Conservation (phyloP, 768 basidiomycete species). For the Candolleomyces efflorescens region DNA sequence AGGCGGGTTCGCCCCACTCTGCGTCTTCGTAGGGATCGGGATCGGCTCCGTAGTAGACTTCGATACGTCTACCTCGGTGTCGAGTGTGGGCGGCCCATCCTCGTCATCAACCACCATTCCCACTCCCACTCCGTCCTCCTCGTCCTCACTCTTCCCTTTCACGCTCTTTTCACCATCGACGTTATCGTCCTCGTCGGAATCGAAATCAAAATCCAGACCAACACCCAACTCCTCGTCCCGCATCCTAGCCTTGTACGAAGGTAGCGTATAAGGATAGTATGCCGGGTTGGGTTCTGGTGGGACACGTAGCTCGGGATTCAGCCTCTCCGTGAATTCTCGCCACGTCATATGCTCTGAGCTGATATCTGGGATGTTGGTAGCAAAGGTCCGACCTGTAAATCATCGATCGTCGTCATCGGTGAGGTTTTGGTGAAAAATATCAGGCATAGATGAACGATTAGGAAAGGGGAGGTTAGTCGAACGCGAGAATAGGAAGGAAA, state of each 20-base stretch:
- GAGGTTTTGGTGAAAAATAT: neutral
- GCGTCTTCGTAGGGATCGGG: too few relatives aligned
- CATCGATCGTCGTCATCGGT: neutral
- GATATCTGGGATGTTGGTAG: slow-evolving; percentile 85
- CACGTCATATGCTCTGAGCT: slow-evolving; percentile 64
- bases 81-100: too few relatives aligned
- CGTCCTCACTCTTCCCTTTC: neutral
- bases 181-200: too few relatives aligned
- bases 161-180: neutral
- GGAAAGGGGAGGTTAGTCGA: too few relatives aligned
- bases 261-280: slow-evolving; percentile 51
- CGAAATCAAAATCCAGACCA: neutral
- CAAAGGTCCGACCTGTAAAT: slow-evolving; percentile 73
- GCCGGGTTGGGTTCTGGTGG: slow-evolving; percentile 46
- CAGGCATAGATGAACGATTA: neutral
- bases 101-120: neutral
- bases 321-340: slow-evolving; percentile 66
- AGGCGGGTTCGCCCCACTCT: too few relatives aligned
- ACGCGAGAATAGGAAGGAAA: too few relatives aligned
- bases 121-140: neutral
- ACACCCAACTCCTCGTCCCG: slow-evolving; percentile 5
- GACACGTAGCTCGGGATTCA: slow-evolving; percentile 67
- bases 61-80: too few relatives aligned
- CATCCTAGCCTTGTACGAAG: slow-evolving; percentile 16
- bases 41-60: too few relatives aligned